Base-by-base conservation (phyloP, 768 basidiomycete species). In the Suillus subaureus region DNA sequence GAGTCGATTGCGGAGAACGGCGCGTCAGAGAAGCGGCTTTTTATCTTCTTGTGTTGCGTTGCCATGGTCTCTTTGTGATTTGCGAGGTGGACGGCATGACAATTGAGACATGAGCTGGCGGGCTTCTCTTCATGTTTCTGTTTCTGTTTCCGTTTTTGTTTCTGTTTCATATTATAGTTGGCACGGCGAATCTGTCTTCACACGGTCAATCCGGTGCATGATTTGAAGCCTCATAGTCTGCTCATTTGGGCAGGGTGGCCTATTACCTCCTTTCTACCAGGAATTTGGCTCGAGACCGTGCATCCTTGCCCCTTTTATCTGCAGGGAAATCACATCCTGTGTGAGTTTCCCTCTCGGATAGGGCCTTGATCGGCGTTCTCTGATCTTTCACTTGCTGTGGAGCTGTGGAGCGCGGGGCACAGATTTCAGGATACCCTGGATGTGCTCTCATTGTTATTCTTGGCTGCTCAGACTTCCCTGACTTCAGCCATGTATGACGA, bases 381-480 rank as follows among this genome's bases (percentile, higher is more conserved):
- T 28, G 15, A 28, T 23, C 2, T 26, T 39, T 60, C 18, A 40
- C 39, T 60, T 60, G 6, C 58, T 60, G 58, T 42, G 58, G 58
- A 60, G 58, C 58, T 42, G 58, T 42, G 58, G 40, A 60, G 58
- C 26, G 58, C 26, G 28, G 26, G 26, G 26, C 40, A 42, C 18
- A 28, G 3, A 16, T 60, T 23, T 21, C 1, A 26, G 18, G 40
- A 12, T 26, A 37, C 6, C 26, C 26, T 42, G 40, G 1, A 39
- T 42, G 3, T 31, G 18, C 40, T 21, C 39, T 6, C 39, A 7
- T 15, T 13, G 56, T 8, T 35, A 33, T 47, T 42, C 35, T 31
- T 49, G 64, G 64, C 18, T 16, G 52, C 23, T 51, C 68, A 67
- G 60, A 64, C 52, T 67, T 58, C 54, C 16, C 4, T 18, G 8